Evolutionary conservation across 2,329 filamentous ascomycete genomes (phyloP).

Genomic region (Talaromyces funiculosus): DNA sequence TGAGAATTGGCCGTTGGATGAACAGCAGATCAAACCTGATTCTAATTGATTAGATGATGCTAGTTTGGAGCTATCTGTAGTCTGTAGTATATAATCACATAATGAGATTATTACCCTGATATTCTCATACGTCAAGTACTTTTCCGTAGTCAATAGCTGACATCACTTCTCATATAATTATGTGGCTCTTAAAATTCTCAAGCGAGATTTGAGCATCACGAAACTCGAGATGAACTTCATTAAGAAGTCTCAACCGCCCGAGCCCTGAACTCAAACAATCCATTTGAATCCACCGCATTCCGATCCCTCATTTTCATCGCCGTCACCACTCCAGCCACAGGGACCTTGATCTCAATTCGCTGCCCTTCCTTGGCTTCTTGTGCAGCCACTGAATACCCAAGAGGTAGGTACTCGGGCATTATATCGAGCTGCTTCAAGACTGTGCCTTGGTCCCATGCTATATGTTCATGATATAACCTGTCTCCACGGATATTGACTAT

Average conservation of each 20-base stretch:
- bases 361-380: constrained; percentile 34
- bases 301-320: constrained; percentile 49
- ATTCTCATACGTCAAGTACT: not conserved
- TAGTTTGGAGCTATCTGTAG: too few species aligned
- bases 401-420: constrained; percentile 60
- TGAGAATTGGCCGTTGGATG: constrained; percentile 50
- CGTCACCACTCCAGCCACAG: constrained; percentile 53
- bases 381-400: constrained; percentile 50
- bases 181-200: not conserved
- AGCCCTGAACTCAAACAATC: constrained; percentile 46
- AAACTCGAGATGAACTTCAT: too few species aligned
- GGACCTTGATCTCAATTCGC: constrained; percentile 54
- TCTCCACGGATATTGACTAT: constrained; percentile 65
- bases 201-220: too few species aligned
- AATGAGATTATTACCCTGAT: not conserved
- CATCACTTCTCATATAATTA: too few species aligned
- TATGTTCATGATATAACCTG: constrained; percentile 64
- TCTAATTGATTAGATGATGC: constrained; percentile 52
- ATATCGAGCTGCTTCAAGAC: constrained; percentile 58
- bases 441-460: constrained; percentile 63
- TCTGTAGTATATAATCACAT: too few species aligned
- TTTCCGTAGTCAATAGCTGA: not conserved
- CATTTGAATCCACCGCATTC: constrained; percentile 48
- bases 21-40: constrained; percentile 56
- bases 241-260: constrained; percentile 18